Percentiles rank a stretch among this genome's conserved stretches.
Conservation (phyloP, 352 stramenopile species). For the Phytophthora pistaciae region DNA sequence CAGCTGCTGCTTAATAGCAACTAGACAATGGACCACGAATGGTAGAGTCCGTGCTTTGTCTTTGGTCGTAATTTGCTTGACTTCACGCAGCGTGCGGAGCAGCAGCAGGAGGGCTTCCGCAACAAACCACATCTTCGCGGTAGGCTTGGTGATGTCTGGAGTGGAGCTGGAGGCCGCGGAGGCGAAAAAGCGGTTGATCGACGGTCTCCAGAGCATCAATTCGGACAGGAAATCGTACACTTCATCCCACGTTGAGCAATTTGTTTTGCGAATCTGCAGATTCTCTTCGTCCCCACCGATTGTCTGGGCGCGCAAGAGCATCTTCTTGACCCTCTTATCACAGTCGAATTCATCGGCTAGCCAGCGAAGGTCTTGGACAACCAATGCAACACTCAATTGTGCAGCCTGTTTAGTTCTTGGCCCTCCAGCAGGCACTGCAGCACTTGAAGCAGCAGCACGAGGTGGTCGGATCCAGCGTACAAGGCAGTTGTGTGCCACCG, state of each 20-base stretch:
- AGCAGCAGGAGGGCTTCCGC: conserved; percentile 51
- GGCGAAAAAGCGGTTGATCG: conserved; percentile 29
- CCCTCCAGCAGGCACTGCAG: not conserved
- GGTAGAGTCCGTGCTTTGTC: conserved; percentile 26
- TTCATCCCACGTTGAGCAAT: conserved; percentile 32
- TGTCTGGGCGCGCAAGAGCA: conserved; percentile 11
- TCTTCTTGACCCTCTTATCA: conserved; percentile 10
- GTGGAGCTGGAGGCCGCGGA: not conserved
- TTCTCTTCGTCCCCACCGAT: conserved; percentile 1
- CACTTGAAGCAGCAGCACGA: not conserved
- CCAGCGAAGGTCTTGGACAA: not conserved
- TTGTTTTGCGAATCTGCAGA: conserved; percentile 7
- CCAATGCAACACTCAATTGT: conserved; percentile 6
- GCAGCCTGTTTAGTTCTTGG: conserved; percentile 1
- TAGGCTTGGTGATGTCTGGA: conserved; percentile 8
- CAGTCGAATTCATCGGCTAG: conserved; percentile 11
- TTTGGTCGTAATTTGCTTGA: conserved; percentile 43
- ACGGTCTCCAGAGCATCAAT: conserved; percentile 28
- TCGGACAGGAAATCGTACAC: conserved; percentile 32
- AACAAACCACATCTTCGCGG: conserved; percentile 38
- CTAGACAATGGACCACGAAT: conserved; percentile 15
- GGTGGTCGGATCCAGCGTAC: not conserved
- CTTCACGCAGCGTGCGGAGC: conserved; percentile 51
- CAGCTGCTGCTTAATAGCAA: conserved; percentile 8
- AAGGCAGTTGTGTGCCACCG: not conserved